Percentiles rank a stretch among this genome's conserved stretches.
Evolutionary conservation across 225 moss, liverwort and hornwort genomes (phyloP).

Genomic region (Polytrichum commune): DNA sequence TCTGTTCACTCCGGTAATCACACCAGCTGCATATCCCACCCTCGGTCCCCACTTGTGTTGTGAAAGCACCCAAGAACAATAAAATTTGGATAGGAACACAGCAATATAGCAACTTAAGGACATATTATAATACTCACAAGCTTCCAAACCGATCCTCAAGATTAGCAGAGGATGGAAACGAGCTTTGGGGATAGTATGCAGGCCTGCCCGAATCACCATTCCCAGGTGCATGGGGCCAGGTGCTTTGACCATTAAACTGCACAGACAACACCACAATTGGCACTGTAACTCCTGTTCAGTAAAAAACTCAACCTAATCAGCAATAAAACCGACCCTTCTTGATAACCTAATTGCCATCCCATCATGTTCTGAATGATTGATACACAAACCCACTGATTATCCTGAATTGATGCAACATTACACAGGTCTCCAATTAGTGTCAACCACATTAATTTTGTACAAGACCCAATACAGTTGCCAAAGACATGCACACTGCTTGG

Average conservation of each 20-base stretch:
- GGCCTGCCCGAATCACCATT: constrained; percentile 31
- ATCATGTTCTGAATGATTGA: too few relatives aligned
- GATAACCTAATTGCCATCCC: too few relatives aligned
- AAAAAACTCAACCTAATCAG: background rate
- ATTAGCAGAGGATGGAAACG: constrained; percentile 11
- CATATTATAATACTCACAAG: constrained; percentile 35
- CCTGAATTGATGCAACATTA: too few relatives aligned
- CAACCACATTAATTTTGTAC: too few relatives aligned
- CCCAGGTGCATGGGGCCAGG: constrained; percentile 19
- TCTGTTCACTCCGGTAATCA: too few relatives aligned
- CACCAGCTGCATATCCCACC: too few relatives aligned
- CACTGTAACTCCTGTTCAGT: background rate
- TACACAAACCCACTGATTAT: too few relatives aligned
- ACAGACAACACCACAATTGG: constrained; percentile 4
- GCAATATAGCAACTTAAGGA: background rate
- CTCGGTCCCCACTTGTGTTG: too few relatives aligned
- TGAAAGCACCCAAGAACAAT: background rate
- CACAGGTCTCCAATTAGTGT: too few relatives aligned
- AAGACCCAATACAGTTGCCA: too few relatives aligned
- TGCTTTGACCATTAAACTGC: constrained; percentile 39
- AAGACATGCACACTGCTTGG: too few relatives aligned
- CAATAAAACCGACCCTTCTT: too few relatives aligned
- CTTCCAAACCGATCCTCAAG: constrained; percentile 24
- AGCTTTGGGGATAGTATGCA: constrained; percentile 27
- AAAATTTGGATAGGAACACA: background rate